A percentile compares a stretch with the other conserved stretches of the same genome.
These are phyloP conservation scores for Wickerhamomyces strasburgensis DNA, from an alignment of 805 yeast genomes.

Conservation along the genomic window DNA sequence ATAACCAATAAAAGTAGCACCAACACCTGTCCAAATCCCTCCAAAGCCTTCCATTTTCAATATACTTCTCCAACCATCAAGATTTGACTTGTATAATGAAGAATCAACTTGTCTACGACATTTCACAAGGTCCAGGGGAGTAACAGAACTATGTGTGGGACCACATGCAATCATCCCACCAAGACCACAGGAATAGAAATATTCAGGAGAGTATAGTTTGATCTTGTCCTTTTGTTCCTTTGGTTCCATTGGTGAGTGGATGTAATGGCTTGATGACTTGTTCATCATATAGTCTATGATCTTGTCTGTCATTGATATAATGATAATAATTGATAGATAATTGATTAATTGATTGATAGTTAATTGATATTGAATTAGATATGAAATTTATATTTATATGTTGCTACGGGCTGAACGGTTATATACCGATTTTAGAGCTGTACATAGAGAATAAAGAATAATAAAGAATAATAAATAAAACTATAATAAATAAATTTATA, in stretches of 20 bases:
- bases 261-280: background rate
- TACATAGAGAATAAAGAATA: too few relatives aligned
- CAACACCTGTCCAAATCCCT: conserved; percentile 80
- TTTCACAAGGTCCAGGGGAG: conserved; percentile 91
- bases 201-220: conserved; percentile 31
- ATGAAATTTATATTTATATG: too few relatives aligned
- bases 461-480: too few relatives aligned
- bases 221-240: conserved; percentile 16
- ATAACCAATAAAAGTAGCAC: conserved; percentile 91
- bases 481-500: too few relatives aligned
- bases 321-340: too few relatives aligned
- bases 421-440: too few relatives aligned
- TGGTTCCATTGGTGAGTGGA: conserved; percentile 9
- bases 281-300: background rate
- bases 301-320: background rate
- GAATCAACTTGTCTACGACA: conserved; percentile 89
- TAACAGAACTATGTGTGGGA: conserved; percentile 90
- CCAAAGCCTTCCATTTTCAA: conserved; percentile 66
- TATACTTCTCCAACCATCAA: conserved; percentile 79
- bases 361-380: too few relatives aligned
- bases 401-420: too few relatives aligned
- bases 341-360: too few relatives aligned
- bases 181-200: conserved; percentile 52
- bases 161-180: conserved; percentile 86
- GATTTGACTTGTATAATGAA: conserved; percentile 62